phyloP scores from a whole-genome alignment of 1,139 yeast genomes.

The Spathaspora sp. region DNA sequence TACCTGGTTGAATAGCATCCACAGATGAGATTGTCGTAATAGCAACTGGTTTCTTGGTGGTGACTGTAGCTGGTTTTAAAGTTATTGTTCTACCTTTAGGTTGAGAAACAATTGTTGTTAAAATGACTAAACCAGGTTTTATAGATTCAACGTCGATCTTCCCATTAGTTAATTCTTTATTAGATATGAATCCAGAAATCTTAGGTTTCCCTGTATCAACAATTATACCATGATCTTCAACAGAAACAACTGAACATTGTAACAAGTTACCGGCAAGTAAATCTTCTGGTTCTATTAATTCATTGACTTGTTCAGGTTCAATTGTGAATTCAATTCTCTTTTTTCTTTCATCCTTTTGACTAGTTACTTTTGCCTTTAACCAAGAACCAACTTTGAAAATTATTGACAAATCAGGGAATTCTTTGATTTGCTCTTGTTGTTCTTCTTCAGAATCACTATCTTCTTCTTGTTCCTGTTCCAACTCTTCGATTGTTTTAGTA shows the following conservation, averaged over 20 bases:
- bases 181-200: conserved; percentile 72
- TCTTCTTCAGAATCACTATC: conserved; percentile 46
- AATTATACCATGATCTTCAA: conserved; percentile 91
- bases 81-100: conserved; percentile 61
- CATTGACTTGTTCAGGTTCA: conserved; percentile 75
- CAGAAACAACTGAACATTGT: conserved; percentile 74
- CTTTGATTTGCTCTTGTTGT: conserved; percentile 33
- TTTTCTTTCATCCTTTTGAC: conserved; percentile 47
- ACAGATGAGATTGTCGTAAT: conserved; percentile 62
- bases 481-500: conserved; percentile 54
- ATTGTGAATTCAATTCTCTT: conserved; percentile 71
- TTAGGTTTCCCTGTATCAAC: conserved; percentile 63
- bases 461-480: conserved; percentile 42
- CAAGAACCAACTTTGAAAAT: conserved; percentile 78
- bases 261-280: conserved; percentile 58
- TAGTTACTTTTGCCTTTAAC: conserved; percentile 74
- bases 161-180: conserved; percentile 51
- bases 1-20: conserved; percentile 84
- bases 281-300: conserved; percentile 61
- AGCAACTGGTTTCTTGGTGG: conserved; percentile 38
- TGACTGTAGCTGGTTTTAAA: conserved; percentile 42
- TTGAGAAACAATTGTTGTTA: conserved; percentile 47
- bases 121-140: conserved; percentile 46
- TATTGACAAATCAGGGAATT: conserved; percentile 54
- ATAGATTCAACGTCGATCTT: conserved; percentile 20